phyloP scores from a whole-genome alignment of 306 rosid genomes.

The Comarum palustre region DNA sequence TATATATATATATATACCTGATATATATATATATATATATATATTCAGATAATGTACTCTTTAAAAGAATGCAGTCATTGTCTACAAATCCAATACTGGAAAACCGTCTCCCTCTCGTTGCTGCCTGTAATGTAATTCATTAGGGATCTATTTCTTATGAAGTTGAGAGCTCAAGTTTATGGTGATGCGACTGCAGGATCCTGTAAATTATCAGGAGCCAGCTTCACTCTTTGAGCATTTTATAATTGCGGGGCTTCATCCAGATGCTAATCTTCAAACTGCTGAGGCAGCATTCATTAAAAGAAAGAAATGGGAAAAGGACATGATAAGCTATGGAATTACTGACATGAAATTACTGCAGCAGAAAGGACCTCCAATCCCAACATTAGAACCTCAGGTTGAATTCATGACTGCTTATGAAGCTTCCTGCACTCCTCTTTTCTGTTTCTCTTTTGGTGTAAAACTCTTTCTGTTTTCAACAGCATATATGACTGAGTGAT shows the following conservation, averaged over 20 bases:
- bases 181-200: constrained; percentile 55
- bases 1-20: no score
- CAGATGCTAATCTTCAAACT: constrained; percentile 65
- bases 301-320: constrained; percentile 70
- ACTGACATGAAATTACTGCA: constrained; percentile 41
- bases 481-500: neutral
- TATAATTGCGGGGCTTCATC: constrained; percentile 86
- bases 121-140: neutral
- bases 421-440: neutral
- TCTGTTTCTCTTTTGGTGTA: neutral
- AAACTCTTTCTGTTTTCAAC: neutral
- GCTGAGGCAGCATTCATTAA: constrained; percentile 68
- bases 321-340: constrained; percentile 42
- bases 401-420: constrained; percentile 26
- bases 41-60: neutral
- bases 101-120: neutral
- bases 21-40: no score
- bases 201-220: constrained; percentile 62
- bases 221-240: constrained; percentile 85
- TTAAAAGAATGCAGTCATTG: neutral
- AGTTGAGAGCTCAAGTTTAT: constrained; percentile 26
- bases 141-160: neutral
- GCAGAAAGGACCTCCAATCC: constrained; percentile 47
- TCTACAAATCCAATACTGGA: neutral
- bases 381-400: constrained; percentile 92